Evolutionary conservation across 805 yeast genomes (phyloP).

Genomic region (Saccharomycopsis olivae): DNA sequence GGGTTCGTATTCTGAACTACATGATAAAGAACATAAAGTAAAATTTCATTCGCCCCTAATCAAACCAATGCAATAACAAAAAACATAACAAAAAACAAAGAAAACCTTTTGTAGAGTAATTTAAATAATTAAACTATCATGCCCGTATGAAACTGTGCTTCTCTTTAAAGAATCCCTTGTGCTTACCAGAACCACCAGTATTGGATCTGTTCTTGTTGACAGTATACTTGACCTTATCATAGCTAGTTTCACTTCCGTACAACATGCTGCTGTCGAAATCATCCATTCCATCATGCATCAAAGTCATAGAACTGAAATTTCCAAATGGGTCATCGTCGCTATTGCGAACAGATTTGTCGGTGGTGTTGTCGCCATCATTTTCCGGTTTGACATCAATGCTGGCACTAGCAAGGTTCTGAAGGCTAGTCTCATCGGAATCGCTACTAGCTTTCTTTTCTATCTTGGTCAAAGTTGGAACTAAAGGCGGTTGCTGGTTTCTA

Average conservation of each 20-base stretch:
- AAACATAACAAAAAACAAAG: not conserved
- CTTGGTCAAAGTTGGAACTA: slow-evolving; percentile 71
- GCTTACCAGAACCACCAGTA: slow-evolving; percentile 1
- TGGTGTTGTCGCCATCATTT: not conserved
- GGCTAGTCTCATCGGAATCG: slow-evolving; percentile 1
- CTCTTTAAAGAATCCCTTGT: slow-evolving; percentile 16
- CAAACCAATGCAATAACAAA: not conserved
- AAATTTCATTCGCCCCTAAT: too few species aligned
- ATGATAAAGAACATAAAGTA: too few species aligned
- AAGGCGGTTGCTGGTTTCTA: slow-evolving; percentile 89
- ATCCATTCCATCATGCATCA: slow-evolving; percentile 56
- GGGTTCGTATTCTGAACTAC: too few species aligned
- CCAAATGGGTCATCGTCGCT: slow-evolving; percentile 70
- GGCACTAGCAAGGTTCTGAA: slow-evolving; percentile 11
- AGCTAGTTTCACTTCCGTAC: slow-evolving; percentile 34
- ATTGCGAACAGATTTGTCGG: too few species aligned
- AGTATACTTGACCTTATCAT: slow-evolving; percentile 49
- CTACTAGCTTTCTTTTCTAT: slow-evolving; percentile 21
- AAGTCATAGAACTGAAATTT: slow-evolving; percentile 75
- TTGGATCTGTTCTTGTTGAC: slow-evolving; percentile 26
- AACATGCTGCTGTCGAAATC: slow-evolving; percentile 34
- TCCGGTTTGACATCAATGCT: slow-evolving; percentile 1
- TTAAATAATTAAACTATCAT: not conserved
- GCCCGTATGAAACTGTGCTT: slow-evolving; percentile 13
- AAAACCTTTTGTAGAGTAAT: not conserved